These are phyloP conservation scores for Calamus simplicifolius DNA, from an alignment of 176 grass and related monocot species.

Conservation along the genomic window DNA sequence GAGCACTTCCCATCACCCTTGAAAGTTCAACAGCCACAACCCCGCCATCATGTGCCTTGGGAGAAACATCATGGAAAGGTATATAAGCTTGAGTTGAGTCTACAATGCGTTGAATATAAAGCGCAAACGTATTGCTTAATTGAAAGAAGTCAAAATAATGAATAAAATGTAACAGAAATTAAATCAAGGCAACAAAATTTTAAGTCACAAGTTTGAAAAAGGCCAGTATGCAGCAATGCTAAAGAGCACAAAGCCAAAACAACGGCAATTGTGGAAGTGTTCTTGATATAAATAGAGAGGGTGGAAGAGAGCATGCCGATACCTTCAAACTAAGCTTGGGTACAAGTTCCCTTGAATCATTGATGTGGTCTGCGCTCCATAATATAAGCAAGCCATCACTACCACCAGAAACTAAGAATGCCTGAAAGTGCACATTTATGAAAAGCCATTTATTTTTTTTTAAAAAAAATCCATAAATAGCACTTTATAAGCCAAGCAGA, in stretches of 20 bases:
- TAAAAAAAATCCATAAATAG: not conserved
- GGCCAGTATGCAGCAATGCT: too few relatives aligned
- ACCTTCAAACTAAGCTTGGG: conserved; percentile 98
- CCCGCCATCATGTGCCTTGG: conserved; percentile 93
- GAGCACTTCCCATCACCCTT: conserved; percentile 92
- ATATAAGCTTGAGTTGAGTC: too few relatives aligned
- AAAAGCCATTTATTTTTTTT: conserved; percentile 8
- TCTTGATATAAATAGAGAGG: conserved; percentile 6
- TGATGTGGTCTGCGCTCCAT: conserved; percentile 93
- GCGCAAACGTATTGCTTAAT: too few relatives aligned
- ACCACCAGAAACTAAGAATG: conserved; percentile 91
- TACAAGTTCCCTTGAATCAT: conserved; percentile 90
- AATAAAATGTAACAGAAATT: too few relatives aligned
- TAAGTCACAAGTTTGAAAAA: too few relatives aligned
- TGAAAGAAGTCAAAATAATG: too few relatives aligned
- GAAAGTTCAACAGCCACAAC: conserved; percentile 95
- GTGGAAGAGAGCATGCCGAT: not conserved
- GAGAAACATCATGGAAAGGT: not conserved
- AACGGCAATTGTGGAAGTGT: too few relatives aligned
- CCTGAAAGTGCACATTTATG: conserved; percentile 37
- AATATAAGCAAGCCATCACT: conserved; percentile 92
- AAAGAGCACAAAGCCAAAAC: too few relatives aligned
- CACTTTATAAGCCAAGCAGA: too few relatives aligned
- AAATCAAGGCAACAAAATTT: too few relatives aligned
- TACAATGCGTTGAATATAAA: too few relatives aligned